Conservation (phyloP, 2,329 filamentous ascomycete species). For the Talaromyces sp. region DNA sequence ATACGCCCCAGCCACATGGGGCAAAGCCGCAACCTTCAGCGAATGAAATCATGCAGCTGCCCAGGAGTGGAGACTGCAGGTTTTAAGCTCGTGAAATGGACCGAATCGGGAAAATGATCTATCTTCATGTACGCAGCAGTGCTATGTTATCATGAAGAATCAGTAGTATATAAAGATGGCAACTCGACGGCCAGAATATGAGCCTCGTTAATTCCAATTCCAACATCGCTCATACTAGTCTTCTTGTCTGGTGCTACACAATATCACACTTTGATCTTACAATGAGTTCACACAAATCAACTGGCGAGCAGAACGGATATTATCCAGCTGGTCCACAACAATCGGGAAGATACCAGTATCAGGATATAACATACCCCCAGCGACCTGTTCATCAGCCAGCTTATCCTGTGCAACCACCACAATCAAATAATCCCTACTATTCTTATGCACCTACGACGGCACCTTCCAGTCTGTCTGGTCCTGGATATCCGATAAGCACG, state of each 20-base stretch:
- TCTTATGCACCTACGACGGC: not conserved
- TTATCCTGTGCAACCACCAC: not conserved
- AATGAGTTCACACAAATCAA: not conserved
- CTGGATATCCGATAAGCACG: not conserved
- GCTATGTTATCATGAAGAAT: not conserved
- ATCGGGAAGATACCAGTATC: not conserved
- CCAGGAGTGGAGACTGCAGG: not conserved
- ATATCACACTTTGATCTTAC: not conserved
- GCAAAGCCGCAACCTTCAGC: not conserved
- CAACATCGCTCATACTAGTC: no score
- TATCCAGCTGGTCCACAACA: not conserved
- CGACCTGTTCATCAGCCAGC: no score
- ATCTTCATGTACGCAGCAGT: not conserved
- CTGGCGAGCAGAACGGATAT: not conserved
- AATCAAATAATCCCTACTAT: not conserved
- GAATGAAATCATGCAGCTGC: not conserved
- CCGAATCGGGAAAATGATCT: conserved; percentile 8
- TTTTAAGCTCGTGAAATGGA: conserved; percentile 9
- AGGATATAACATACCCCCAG: not conserved
- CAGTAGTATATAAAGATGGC: not conserved
- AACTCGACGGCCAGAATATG: not conserved
- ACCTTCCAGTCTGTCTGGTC: not conserved
- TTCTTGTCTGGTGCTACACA: not conserved
- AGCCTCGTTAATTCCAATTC: no score
- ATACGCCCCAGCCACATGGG: not conserved